Conservation (phyloP, 306 rosid species). For the Vigna angularis region DNA sequence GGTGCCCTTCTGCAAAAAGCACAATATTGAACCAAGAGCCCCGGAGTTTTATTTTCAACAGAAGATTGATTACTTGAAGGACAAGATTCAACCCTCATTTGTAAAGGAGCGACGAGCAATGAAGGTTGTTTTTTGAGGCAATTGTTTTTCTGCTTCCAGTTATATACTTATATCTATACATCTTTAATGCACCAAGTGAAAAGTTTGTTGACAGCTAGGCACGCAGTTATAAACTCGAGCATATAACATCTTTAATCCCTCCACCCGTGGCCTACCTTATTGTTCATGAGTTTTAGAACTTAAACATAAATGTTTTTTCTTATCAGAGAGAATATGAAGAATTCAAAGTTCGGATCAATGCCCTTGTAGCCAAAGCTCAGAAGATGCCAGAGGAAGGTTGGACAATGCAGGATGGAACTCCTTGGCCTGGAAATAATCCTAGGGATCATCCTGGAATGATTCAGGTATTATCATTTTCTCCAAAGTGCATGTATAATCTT, state of each 20-base stretch:
- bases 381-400: conserved; percentile 99
- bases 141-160: conserved; percentile 22
- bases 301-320: conserved; percentile 37
- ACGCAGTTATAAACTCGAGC: not conserved
- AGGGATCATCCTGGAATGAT: conserved; percentile 99
- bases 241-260: conserved; percentile 1
- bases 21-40: conserved; percentile 95
- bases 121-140: conserved; percentile 67
- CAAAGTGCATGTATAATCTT: conserved; percentile 20
- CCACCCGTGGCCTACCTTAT: not conserved
- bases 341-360: conserved; percentile 90
- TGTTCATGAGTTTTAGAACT: not conserved
- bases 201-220: conserved; percentile 3
- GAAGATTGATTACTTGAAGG: conserved; percentile 97
- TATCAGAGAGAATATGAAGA: conserved; percentile 98
- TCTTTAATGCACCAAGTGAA: conserved; percentile 2
- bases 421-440: conserved; percentile 99
- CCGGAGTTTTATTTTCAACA: conserved; percentile 97
- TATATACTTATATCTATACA: conserved; percentile 16
- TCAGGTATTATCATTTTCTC: conserved; percentile 65
- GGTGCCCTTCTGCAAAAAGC: conserved; percentile 99
- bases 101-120: conserved; percentile 98
- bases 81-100: conserved; percentile 96
- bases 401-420: conserved; percentile 99
- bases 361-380: conserved; percentile 94